Evolutionary conservation across 1,284 basidiomycete genomes (phyloP), one percentile per base, ranked within the genome.

Genomic region (Trichosporon sp.): DNA sequence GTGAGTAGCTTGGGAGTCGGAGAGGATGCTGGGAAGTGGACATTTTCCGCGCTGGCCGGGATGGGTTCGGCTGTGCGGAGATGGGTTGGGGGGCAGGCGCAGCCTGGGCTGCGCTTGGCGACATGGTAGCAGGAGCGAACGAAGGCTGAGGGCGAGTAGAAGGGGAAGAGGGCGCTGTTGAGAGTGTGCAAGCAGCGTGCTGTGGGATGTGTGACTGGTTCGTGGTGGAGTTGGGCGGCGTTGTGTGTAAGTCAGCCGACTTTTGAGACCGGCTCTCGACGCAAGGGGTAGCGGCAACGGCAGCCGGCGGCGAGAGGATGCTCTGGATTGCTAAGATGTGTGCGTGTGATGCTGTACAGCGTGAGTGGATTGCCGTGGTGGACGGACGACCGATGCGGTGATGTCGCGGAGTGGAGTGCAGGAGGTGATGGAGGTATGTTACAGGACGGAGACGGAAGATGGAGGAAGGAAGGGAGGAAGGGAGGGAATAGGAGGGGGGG

Each of bases 11-110:
- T 8, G 64, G 59, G 3, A 65, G 27, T 6, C 64, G 64, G 40
- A 65, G 62, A 9, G 56, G 59, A 16, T 62, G 58, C 32, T 60
- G 34, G 11, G 64, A 61, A 21, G 59, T 56, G 52, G 64, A 64
- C 64, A 61, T 62, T 54, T 69, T 69, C 3, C 67, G 64, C 16
- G 25, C 10, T 10, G 59, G 37, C 59, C 67, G 60, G 6, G 64
- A 64, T 5, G 67, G 67, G 60, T 69, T 69, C 34, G 65, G 60
- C 9, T 65, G 67, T n/a, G 67, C 65, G 9, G 67, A 57, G 29
- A 69, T 66, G 3, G 67, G 62, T 36, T 65, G 63, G 10, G 67
- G 62, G 4, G 62, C 8, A 4, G 49, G 25, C 29, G 49, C 49
- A 27, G 49, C 34, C 19, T 56, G 56, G 27, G 60, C 56, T 25